Conservation (phyloP, 2,329 filamentous ascomycete species). For the Thelonectria discophora region DNA sequence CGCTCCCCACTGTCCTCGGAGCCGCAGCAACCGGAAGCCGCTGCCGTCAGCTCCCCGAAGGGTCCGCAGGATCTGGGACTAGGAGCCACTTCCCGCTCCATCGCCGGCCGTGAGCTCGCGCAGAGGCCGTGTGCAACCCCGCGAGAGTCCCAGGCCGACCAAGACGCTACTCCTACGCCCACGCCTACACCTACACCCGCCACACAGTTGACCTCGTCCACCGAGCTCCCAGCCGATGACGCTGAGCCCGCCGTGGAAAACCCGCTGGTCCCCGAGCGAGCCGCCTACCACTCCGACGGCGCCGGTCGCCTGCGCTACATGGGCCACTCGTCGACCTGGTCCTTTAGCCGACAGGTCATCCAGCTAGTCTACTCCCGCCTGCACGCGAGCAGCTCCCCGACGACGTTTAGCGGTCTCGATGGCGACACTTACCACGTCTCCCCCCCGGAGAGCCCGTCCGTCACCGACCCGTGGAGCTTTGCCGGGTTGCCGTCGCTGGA, state of each 20-base stretch:
- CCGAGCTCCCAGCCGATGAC: too few species aligned
- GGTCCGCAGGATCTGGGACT: too few species aligned
- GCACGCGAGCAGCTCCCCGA: neutral
- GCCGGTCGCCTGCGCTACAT: conserved; percentile 18
- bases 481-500: conserved; percentile 15
- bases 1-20: neutral
- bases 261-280: conserved; percentile 12
- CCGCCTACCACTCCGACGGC: conserved; percentile 16
- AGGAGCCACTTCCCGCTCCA: neutral
- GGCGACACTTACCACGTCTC: conserved; percentile 12
- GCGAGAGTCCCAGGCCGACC: neutral
- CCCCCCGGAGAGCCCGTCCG: neutral
- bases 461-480: conserved; percentile 2
- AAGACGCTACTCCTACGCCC: neutral
- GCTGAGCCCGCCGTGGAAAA: conserved; percentile 11
- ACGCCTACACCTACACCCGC: neutral
- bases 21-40: neutral
- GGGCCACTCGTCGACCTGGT: conserved; percentile 24
- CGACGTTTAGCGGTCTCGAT: conserved; percentile 10
- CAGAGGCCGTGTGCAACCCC: neutral
- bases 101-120: neutral
- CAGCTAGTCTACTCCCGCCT: conserved; percentile 4
- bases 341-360: conserved; percentile 20
- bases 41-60: too few species aligned
- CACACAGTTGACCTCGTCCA: too few species aligned